phyloP scores from a whole-genome alignment of 371 early-diverging fungal species.

The Capillidium rhysosporum region DNA sequence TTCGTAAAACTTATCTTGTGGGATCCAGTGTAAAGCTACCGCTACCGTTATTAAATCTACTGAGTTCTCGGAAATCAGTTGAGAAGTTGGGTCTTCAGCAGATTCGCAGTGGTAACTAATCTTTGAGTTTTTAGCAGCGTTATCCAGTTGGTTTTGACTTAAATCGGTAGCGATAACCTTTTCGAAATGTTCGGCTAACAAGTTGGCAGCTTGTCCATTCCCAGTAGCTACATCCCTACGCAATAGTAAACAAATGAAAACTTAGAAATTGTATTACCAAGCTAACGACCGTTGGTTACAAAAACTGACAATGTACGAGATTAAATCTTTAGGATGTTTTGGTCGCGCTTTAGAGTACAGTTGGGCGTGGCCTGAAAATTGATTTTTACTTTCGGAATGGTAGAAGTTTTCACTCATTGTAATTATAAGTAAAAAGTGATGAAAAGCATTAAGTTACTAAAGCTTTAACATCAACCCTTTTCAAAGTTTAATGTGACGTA shows the following conservation, averaged over 20 bases:
- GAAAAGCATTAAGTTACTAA: no score
- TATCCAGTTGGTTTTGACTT: background rate
- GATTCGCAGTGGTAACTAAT: background rate
- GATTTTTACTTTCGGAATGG: background rate
- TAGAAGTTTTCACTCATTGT: no score
- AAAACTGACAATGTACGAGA: background rate
- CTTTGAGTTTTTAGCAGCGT: background rate
- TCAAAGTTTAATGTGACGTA: no score
- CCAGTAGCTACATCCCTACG: conserved; percentile 5
- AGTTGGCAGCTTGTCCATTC: conserved; percentile 5
- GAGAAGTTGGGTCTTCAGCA: background rate
- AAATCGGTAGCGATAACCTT: conserved; percentile 2
- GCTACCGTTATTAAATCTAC: conserved; percentile 5
- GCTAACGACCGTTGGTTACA: background rate
- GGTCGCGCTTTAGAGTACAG: background rate
- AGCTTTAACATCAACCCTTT: no score
- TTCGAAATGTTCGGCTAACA: background rate
- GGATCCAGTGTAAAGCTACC: conserved; percentile 2
- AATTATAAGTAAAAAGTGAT: no score
- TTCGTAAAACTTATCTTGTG: background rate
- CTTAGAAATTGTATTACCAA: background rate
- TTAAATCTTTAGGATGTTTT: background rate
- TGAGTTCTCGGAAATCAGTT: background rate
- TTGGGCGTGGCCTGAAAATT: background rate
- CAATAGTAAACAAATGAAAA: background rate